phyloP scores from a whole-genome alignment of 2,329 filamentous ascomycete genomes.

The Ophiostoma ips region DNA sequence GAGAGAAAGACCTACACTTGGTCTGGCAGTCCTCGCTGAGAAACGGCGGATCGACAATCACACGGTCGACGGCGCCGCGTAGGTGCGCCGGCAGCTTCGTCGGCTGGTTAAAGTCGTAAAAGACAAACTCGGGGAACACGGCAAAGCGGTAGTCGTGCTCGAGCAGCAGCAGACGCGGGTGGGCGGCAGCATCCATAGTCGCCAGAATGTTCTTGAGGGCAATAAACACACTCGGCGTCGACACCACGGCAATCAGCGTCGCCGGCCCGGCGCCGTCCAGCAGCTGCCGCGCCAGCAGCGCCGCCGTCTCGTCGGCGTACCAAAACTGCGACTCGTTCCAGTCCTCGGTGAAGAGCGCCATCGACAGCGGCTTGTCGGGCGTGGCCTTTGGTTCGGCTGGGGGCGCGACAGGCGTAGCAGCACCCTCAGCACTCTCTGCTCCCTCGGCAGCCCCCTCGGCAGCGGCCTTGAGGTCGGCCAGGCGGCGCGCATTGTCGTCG shows the following conservation, averaged over 20 bases:
- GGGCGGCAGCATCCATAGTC: neutral
- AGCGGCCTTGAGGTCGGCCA: slow-evolving; percentile 50
- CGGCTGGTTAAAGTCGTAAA: slow-evolving; percentile 61
- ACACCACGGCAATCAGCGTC: slow-evolving; percentile 54
- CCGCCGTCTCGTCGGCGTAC: slow-evolving; percentile 62
- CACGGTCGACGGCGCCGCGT: slow-evolving; percentile 47
- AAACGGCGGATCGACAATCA: slow-evolving; percentile 69
- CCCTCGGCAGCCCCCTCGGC: slow-evolving; percentile 29
- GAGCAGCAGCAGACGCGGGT: slow-evolving; percentile 49
- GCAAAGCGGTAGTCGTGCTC: slow-evolving; percentile 63
- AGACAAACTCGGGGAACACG: slow-evolving; percentile 56
- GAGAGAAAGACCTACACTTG: slow-evolving; percentile 27
- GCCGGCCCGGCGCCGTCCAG: slow-evolving; percentile 41
- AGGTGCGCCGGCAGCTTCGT: slow-evolving; percentile 44
- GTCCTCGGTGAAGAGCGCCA: slow-evolving; percentile 63
- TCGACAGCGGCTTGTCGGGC: slow-evolving; percentile 28
- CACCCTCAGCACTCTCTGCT: slow-evolving; percentile 38
- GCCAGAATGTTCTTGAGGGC: slow-evolving; percentile 48
- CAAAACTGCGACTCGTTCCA: slow-evolving; percentile 81
- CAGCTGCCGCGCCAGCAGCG: slow-evolving; percentile 47
- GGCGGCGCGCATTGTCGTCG: slow-evolving; percentile 49
- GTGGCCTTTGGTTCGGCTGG: neutral
- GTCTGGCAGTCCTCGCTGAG: slow-evolving; percentile 70
- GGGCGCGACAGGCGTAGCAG: slow-evolving; percentile 17
- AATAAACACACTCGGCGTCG: slow-evolving; percentile 64